A percentile compares a stretch with the other conserved stretches of the same genome.
phyloP scores from a whole-genome alignment of 1,284 basidiomycete species.

The Mycena citricolor region DNA sequence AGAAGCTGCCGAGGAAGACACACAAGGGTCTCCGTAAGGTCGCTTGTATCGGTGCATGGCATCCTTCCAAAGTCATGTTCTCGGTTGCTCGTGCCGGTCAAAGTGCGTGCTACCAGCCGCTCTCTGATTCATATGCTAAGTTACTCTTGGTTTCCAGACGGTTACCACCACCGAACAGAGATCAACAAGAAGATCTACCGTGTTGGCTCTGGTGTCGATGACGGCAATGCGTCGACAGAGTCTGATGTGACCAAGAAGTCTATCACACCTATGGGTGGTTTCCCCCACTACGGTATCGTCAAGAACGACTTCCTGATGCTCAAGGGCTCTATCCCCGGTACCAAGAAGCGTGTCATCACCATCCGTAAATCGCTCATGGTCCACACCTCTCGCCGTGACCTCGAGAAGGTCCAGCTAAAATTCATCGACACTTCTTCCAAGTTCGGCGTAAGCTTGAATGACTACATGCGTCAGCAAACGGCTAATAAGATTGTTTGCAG shows the following conservation, averaged over 20 bases:
- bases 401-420: constrained; percentile 98
- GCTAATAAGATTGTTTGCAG: constrained; percentile 39
- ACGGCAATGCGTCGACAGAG: constrained; percentile 89
- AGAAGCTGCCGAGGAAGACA: constrained; percentile 98
- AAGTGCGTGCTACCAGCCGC: constrained; percentile 61
- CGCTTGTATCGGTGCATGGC: constrained; percentile 99
- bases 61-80: constrained; percentile 99
- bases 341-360: constrained; percentile 97
- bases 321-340: constrained; percentile 92
- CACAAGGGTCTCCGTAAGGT: constrained; percentile 99
- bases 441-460: constrained; percentile 67
- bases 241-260: constrained; percentile 91
- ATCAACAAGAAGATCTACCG: constrained; percentile 99
- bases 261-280: constrained; percentile 99
- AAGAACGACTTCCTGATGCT: constrained; percentile 98
- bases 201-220: constrained; percentile 81
- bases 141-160: constrained; percentile 55
- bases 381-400: constrained; percentile 83
- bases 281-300: constrained; percentile 98
- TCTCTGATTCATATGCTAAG: constrained; percentile 4
- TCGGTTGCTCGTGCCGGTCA: constrained; percentile 99
- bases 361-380: constrained; percentile 88
- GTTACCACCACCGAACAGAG: constrained; percentile 98
- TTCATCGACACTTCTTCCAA: constrained; percentile 99
- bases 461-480: background rate